Evolutionary conservation across 2,329 filamentous ascomycete genomes (phyloP), one percentile per base, ranked within the genome.

Genomic region (Xylariomycetidae sp.): DNA sequence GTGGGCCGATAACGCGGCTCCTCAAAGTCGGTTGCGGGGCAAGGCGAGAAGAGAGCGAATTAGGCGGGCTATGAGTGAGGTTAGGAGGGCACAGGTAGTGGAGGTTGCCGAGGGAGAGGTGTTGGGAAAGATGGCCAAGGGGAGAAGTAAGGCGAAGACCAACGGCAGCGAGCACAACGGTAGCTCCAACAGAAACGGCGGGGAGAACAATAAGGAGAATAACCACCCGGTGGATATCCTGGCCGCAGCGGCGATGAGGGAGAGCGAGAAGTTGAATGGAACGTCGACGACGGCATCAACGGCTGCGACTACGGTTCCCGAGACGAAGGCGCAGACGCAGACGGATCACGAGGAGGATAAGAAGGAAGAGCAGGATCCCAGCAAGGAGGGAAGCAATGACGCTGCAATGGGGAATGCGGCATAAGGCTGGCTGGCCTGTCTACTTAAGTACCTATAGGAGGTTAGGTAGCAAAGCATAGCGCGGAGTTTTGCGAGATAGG

Each of bases 1-100:
- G 32, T 96, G 89, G 80, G 85, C 95, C 0, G 81, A 77, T 43
- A 88, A 92, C 10, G 82, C 75, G 0, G 70, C 69, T 42, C 72
- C 63, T 36, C 72, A 76, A 50, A 69, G 69, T 18, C 59, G 74
- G 29, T 63, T 77, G 2, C 63, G 73, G 4, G 74, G 74, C 31
- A 72, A 72, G 48, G 74, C 61, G 1, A 60, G 73, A 4, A 58
- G 74, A 9, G 72, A 77, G 46, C 63, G 74, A 25, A 79, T 77
- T 52, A 62, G 71, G 20, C 71, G 68, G 50, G 70, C 69, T 1
- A 68, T 76, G 63, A 56, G 60, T 29, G 72, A 76, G 43, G 63
- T 74, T 10, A 68, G 68, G 24, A 54, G 56, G 14, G 56, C 53
- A 32, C 51, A 57, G 25, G 43, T 61, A 10, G 46, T 58, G 9